Conservation (phyloP, 2,329 filamentous ascomycete genomes). For the Aspergillus ustus region DNA sequence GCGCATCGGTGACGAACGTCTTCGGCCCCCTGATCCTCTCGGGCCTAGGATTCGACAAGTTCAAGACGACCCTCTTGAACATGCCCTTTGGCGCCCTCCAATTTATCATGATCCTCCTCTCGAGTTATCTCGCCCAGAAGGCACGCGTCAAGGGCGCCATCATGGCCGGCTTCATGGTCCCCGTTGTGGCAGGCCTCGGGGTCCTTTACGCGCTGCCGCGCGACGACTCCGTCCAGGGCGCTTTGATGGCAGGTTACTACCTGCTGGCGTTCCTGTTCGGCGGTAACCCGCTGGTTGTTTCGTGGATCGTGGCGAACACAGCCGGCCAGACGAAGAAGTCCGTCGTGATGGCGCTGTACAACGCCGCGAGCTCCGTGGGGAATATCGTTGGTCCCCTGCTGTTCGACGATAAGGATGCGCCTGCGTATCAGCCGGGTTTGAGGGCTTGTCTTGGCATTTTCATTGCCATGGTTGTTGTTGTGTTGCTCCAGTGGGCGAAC, state of each 20-base stretch:
- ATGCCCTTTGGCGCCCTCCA: conserved; percentile 70
- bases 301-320: conserved; percentile 72
- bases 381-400: conserved; percentile 71
- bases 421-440: conserved; percentile 63
- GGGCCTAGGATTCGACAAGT: conserved; percentile 64
- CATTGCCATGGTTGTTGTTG: conserved; percentile 57
- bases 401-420: conserved; percentile 63
- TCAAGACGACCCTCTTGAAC: conserved; percentile 64
- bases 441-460: conserved; percentile 53
- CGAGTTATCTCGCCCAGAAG: conserved; percentile 63
- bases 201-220: conserved; percentile 62
- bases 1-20: conserved; percentile 65
- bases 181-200: conserved; percentile 62
- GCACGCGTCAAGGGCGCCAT: conserved; percentile 62
- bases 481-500: conserved; percentile 60
- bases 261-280: conserved; percentile 69
- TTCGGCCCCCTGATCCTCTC: conserved; percentile 68
- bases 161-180: conserved; percentile 59
- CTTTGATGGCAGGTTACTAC: conserved; percentile 66
- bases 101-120: conserved; percentile 61
- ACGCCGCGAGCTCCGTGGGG: conserved; percentile 64
- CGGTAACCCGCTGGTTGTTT: conserved; percentile 67
- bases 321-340: conserved; percentile 71
- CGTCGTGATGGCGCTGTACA: conserved; percentile 66
- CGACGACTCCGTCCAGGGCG: conserved; percentile 44